Percentiles rank a stretch among this genome's conserved stretches.
Evolutionary conservation across 1,139 yeast genomes (phyloP).

Genomic region (Diutina neorugosa): DNA sequence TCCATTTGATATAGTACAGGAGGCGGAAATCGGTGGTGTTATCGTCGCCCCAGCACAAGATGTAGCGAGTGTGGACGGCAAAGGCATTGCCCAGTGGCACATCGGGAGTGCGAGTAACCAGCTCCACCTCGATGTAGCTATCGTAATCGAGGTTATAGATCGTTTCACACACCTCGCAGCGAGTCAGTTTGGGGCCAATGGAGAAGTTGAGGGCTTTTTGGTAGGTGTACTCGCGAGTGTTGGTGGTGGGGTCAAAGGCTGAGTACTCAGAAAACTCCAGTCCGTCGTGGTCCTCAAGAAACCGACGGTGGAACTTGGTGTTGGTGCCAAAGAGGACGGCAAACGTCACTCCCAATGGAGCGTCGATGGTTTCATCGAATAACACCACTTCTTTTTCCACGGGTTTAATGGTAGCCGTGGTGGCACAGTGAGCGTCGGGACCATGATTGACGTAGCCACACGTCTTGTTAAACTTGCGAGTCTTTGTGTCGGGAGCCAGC

Average conservation of each 20-base stretch:
- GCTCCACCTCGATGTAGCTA: slow-evolving; percentile 22
- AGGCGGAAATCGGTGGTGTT: slow-evolving; percentile 29
- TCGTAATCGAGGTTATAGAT: slow-evolving; percentile 29
- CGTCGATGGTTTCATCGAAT: slow-evolving; percentile 22
- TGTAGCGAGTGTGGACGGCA: slow-evolving; percentile 36
- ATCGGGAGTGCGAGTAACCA: slow-evolving; percentile 39
- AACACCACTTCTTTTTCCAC: slow-evolving; percentile 19
- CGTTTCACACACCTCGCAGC: slow-evolving; percentile 35
- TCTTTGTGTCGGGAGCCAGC: background rate
- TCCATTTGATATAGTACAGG: slow-evolving; percentile 39
- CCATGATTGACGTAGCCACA: slow-evolving; percentile 13
- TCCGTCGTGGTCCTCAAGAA: slow-evolving; percentile 35
- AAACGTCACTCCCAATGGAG: slow-evolving; percentile 39
- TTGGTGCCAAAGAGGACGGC: slow-evolving; percentile 36
- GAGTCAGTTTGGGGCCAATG: slow-evolving; percentile 47
- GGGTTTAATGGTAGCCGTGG: slow-evolving; percentile 11
- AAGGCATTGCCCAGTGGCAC: slow-evolving; percentile 51
- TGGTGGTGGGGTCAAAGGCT: slow-evolving; percentile 22
- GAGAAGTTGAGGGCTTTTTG: slow-evolving; percentile 38
- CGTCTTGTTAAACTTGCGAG: background rate
- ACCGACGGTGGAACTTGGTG: slow-evolving; percentile 25
- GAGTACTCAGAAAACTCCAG: slow-evolving; percentile 31
- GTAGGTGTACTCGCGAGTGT: slow-evolving; percentile 29
- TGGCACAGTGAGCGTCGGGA: slow-evolving; percentile 26
- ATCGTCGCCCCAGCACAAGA: slow-evolving; percentile 34